Base-by-base conservation (phyloP, 2,329 filamentous ascomycete genomes). In the Scytalidium sp. region DNA sequence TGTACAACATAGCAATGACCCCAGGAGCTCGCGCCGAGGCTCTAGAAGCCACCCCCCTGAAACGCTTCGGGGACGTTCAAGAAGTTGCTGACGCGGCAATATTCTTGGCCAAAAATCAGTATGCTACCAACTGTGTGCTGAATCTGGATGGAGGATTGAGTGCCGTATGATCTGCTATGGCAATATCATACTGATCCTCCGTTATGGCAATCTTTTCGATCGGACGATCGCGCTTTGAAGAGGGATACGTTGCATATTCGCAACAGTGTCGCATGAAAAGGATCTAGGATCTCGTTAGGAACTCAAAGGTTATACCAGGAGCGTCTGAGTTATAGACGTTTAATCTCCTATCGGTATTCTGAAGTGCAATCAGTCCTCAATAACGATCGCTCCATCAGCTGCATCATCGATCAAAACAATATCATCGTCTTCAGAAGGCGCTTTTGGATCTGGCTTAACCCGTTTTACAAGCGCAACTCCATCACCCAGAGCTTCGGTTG, bases 101-200 rank as follows among this genome's bases (percentile, higher is more conserved):
- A 22, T 96, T 95, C 66, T 76, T 96, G 15, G 86, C 82, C 23
- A 77, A 78, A 43, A 96, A 94, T 67, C 73, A 80, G 54, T 96
- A 93, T 69, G 88, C 90, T 49, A 93, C 93, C 66, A 95, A 95
- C 57, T 94, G 89, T 66, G 78, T 92, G 45, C 75, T 96, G 46
- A 94, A 92, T 66, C 75, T 96, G 22, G 91, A 96, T 67, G 91
- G 91, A 15, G 91, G 91, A 1, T 67, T 95, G 57, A 91, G 87
- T 66, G 88, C 87, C 45, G 59, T 71, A 46, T 88, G 65, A 76
- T 47, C 25, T 15, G 11, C 40, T 40, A 40, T 54, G 19, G 32
- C 32, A n/a, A 43, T 27, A 22, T 9, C 11, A 41, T 21, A 19
- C 7, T 8, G 7, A 8, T 19, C 42, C 42, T 19, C 25, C 25